phyloP scores from a whole-genome alignment of 176 grass and related monocot genomes.

The Guadua angustifolia region DNA sequence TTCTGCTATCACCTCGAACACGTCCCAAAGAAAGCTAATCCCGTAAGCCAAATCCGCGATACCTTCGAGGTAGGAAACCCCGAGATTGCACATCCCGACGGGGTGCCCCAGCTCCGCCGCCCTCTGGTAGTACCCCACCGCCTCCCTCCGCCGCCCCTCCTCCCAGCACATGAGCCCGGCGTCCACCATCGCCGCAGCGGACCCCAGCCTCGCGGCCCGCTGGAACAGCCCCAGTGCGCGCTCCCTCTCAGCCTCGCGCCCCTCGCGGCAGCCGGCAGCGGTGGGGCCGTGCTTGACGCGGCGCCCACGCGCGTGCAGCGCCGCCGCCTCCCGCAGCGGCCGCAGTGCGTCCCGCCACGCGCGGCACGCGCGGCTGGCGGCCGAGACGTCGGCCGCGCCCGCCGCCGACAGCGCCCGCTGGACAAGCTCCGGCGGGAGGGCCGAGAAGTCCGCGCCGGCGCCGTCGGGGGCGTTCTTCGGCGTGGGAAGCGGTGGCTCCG shows the following conservation, averaged over 20 bases:
- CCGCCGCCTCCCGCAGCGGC: conserved; percentile 68
- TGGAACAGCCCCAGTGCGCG: conserved; percentile 60
- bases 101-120: conserved; percentile 65
- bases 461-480: neutral
- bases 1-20: conserved; percentile 17
- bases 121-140: conserved; percentile 52
- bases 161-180: conserved; percentile 79
- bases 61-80: conserved; percentile 76
- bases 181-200: conserved; percentile 72
- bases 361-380: conserved; percentile 60
- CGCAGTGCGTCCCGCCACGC: conserved; percentile 74
- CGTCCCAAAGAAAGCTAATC: conserved; percentile 17
- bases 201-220: conserved; percentile 61
- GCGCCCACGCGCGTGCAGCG: conserved; percentile 57
- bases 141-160: conserved; percentile 53
- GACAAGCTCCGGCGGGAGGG: conserved; percentile 61
- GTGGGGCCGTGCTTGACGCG: conserved; percentile 53
- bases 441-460: conserved; percentile 31
- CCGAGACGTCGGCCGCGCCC: conserved; percentile 49
- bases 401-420: conserved; percentile 40
- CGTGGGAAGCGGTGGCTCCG: neutral
- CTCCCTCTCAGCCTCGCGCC: conserved; percentile 16
- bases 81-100: conserved; percentile 71
- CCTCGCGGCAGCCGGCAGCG: neutral
- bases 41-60: conserved; percentile 8